These are phyloP conservation scores for Ehretia macrophylla DNA, from an alignment of 257 asterid genomes.

Conservation along the genomic window DNA sequence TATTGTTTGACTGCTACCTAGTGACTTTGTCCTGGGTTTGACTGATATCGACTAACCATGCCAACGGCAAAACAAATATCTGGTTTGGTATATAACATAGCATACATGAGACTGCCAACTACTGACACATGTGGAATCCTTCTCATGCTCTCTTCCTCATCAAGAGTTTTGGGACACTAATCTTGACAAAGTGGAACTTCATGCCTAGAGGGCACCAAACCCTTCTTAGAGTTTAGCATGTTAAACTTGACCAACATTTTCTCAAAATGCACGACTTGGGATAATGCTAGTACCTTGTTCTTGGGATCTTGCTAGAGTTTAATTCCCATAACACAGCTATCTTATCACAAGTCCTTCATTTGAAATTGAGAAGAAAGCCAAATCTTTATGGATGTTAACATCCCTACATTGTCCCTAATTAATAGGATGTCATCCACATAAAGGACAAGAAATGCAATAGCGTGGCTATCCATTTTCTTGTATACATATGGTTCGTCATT, in stretches of 20 bases:
- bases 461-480: not conserved
- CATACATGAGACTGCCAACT: slow-evolving; percentile 3
- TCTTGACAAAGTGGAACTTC: not conserved
- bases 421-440: not conserved
- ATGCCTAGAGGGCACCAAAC: not conserved
- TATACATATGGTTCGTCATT: not conserved
- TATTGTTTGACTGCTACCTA: not conserved
- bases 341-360: slow-evolving; percentile 1
- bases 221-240: not conserved
- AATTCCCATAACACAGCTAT: not conserved
- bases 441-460: not conserved
- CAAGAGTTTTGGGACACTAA: not conserved
- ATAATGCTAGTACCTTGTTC: not conserved
- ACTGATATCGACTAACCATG: not conserved
- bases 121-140: slow-evolving; percentile 3
- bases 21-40: not conserved
- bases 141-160: not conserved
- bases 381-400: not conserved
- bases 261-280: not conserved
- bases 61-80: not conserved
- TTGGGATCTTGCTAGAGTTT: not conserved
- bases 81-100: not conserved
- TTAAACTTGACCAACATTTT: not conserved
- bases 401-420: not conserved
- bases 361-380: not conserved